These are phyloP conservation scores for Talaromyces ruber DNA, from an alignment of 495 filamentous ascomycete genomes.

Conservation along the genomic window DNA sequence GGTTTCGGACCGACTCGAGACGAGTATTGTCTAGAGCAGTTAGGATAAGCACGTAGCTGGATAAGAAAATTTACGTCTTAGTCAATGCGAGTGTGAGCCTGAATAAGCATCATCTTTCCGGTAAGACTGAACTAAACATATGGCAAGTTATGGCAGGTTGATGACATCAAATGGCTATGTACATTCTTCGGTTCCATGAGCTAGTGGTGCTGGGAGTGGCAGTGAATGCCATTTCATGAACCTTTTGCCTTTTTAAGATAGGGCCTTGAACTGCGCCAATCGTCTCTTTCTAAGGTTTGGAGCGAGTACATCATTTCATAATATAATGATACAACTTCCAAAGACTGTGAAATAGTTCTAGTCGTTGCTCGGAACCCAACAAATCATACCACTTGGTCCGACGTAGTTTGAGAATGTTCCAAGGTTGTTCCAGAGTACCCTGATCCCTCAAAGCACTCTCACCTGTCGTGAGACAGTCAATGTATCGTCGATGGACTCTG, in stretches of 20 bases:
- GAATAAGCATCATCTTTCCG: too few relatives aligned
- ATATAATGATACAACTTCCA: constrained; percentile 71
- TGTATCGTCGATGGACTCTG: constrained; percentile 57
- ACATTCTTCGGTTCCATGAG: neutral
- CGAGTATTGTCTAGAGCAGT: neutral
- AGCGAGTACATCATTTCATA: constrained; percentile 48
- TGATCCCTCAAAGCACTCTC: constrained; percentile 29
- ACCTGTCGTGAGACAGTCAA: constrained; percentile 42
- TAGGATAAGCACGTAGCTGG: neutral
- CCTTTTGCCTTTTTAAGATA: too few relatives aligned
- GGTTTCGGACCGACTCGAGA: neutral
- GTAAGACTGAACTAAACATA: too few relatives aligned
- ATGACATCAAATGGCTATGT: neutral
- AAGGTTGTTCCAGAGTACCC: constrained; percentile 43
- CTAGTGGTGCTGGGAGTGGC: neutral
- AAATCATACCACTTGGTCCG: constrained; percentile 76
- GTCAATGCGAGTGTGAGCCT: neutral
- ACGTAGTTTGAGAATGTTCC: constrained; percentile 55
- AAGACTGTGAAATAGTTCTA: constrained; percentile 61
- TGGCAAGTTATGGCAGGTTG: neutral
- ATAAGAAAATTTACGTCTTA: too few relatives aligned
- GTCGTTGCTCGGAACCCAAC: constrained; percentile 55
- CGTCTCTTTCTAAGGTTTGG: too few relatives aligned
- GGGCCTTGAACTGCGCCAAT: too few relatives aligned
- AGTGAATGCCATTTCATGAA: neutral